A percentile compares a stretch with the other conserved stretches of the same genome.
These are phyloP conservation scores for Trametes versicolor DNA, from an alignment of 1,284 basidiomycete species.

Conservation along the genomic window DNA sequence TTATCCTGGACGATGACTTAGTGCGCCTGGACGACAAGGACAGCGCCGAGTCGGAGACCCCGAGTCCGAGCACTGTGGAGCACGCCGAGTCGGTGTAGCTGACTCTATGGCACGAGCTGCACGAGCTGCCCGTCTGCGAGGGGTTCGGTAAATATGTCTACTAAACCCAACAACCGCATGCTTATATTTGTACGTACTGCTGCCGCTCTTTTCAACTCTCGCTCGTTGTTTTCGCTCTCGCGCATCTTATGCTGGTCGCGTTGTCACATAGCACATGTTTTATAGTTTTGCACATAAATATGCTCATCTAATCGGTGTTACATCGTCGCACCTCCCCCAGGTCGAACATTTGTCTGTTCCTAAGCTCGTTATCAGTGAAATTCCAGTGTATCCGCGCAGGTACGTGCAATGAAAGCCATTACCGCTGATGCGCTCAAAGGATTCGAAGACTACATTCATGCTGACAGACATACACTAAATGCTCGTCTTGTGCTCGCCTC, in stretches of 20 bases:
- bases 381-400: too few species aligned
- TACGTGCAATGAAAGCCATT: too few species aligned
- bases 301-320: too few species aligned
- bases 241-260: not conserved
- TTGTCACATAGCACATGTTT: not conserved
- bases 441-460: too few species aligned
- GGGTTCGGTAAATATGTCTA: not conserved
- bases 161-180: not conserved
- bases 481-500: too few species aligned
- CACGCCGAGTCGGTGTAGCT: not conserved
- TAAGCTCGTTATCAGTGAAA: too few species aligned
- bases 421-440: too few species aligned
- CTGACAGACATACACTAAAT: too few species aligned
- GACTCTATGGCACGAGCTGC: too few species aligned
- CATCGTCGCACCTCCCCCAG: too few species aligned
- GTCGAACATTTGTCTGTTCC: too few species aligned
- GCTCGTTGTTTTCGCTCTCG: not conserved
- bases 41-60: not conserved
- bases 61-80: not conserved
- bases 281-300: too few species aligned
- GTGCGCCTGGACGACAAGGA: not conserved
- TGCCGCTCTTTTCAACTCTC: not conserved
- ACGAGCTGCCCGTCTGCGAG: not conserved
- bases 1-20: constrained; percentile 1
- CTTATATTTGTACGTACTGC: not conserved